Base-by-base conservation (phyloP, 768 basidiomycete genomes). In the Trametes gibbosa region DNA sequence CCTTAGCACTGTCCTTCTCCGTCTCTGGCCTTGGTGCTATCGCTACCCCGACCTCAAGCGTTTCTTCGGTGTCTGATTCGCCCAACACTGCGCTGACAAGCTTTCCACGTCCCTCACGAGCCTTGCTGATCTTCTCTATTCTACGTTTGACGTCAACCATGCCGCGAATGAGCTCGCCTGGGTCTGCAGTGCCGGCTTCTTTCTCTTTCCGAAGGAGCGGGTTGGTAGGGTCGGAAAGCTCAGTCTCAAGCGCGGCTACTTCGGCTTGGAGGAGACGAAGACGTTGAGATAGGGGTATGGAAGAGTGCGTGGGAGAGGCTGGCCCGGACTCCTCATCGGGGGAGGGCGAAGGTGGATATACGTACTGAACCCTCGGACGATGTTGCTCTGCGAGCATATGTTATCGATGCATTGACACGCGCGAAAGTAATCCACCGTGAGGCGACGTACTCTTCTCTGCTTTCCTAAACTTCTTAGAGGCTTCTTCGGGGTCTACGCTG, bases 211-310 rank as follows among this genome's bases (percentile, higher is more conserved):
- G 78, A 24, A 89, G 67, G 13, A 84, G 74, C 16, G 87, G 87
- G 68, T 88, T 92, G 3, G 90, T 81, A 10, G 90, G 90, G 64
- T 92, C 89, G 0, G 85, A 79, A n/a, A 95, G 77, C 67, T 95
- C 92, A 1, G 76, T 70, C 70, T 99, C 96, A 3, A 99, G 79
- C 27, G 91, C 80, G 0, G 81, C 72, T 0, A 98, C 77, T 67
- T 99, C 96, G 2, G 81, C 79, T 60, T 93, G 89, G 8, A 99
- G 77, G 2, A 76, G 72, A 9, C 81, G 81, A 21, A 94, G 72
- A 32, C 70, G 72, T 35, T 68, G 65, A 0, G 75, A 64, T 6
- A 74, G 61, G 1, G 73, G 67, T 14, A 65, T 63, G 39, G 72
- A 68, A 1, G 72, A 74, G 29, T 68, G 63, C 0, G 77, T 74